Evolutionary conservation across 164 flowering plant genomes (phyloP).

Genomic region (Liquidambar formosana): DNA sequence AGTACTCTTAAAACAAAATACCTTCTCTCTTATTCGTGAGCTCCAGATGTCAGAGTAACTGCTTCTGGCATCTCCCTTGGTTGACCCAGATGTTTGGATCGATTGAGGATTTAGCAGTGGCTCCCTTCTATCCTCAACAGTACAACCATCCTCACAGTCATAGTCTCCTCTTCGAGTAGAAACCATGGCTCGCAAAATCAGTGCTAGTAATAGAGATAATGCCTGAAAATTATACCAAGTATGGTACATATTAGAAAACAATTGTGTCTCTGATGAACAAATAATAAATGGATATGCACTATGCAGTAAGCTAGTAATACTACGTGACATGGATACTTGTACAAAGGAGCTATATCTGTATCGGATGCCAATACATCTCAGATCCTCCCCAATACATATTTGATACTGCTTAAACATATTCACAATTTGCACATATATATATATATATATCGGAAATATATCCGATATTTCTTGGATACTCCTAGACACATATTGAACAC

Average conservation of each 20-base stretch:
- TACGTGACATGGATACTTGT: no score
- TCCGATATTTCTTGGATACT: no score
- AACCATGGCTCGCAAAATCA: conserved; percentile 61
- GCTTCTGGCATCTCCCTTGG: conserved; percentile 34
- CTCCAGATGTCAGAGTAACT: conserved; percentile 63
- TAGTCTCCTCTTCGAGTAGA: conserved; percentile 35
- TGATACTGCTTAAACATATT: no score
- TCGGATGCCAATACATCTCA: no score
- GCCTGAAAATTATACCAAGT: conserved; percentile 38
- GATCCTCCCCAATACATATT: no score
- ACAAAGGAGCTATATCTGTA: no score
- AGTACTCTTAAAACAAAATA: conserved; percentile 16
- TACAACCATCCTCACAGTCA: conserved; percentile 61
- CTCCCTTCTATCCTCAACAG: conserved; percentile 47
- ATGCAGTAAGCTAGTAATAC: no score
- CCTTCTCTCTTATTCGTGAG: conserved; percentile 78
- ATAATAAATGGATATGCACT: no score
- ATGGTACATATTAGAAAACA: not conserved
- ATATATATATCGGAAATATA: no score
- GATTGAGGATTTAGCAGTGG: conserved; percentile 53
- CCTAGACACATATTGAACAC: no score
- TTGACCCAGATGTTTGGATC: conserved; percentile 45
- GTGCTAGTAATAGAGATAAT: conserved; percentile 53
- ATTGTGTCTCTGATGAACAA: no score
- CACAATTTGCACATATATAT: no score